Evolutionary conservation across 495 filamentous ascomycete species (phyloP).

Genomic region (Copromyces sp.): DNA sequence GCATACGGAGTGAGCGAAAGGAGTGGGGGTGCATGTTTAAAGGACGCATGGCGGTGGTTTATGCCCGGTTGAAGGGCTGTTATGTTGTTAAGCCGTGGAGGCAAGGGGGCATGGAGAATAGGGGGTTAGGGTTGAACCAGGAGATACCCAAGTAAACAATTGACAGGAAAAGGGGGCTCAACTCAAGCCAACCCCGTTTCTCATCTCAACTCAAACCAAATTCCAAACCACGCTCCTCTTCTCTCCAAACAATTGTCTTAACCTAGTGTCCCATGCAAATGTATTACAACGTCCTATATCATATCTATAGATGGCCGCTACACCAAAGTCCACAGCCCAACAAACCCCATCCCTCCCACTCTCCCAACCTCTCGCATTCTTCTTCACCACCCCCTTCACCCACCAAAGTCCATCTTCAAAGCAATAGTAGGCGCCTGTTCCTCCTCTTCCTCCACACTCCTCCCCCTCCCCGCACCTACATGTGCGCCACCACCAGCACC

Average conservation of each 20-base stretch:
- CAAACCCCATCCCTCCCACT: neutral
- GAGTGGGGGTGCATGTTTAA: neutral
- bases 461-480: conserved; percentile 9
- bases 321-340: neutral
- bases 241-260: neutral
- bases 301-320: neutral
- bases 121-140: neutral
- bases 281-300: neutral
- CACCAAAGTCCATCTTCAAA: conserved; percentile 82
- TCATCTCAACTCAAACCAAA: neutral
- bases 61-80: neutral
- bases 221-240: neutral
- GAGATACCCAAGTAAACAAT: neutral
- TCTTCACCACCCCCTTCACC: conserved; percentile 1
- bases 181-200: neutral
- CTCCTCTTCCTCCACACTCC: conserved; percentile 28
- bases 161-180: neutral
- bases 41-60: neutral
- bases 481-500: neutral
- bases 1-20: neutral
- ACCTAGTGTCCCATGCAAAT: neutral
- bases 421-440: conserved; percentile 76
- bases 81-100: neutral
- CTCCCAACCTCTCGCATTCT: neutral
- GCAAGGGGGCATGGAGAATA: neutral